A percentile compares a stretch with the other conserved stretches of the same genome.
Conservation (phyloP, 1,284 basidiomycete genomes). For the Puccinia coronata region DNA sequence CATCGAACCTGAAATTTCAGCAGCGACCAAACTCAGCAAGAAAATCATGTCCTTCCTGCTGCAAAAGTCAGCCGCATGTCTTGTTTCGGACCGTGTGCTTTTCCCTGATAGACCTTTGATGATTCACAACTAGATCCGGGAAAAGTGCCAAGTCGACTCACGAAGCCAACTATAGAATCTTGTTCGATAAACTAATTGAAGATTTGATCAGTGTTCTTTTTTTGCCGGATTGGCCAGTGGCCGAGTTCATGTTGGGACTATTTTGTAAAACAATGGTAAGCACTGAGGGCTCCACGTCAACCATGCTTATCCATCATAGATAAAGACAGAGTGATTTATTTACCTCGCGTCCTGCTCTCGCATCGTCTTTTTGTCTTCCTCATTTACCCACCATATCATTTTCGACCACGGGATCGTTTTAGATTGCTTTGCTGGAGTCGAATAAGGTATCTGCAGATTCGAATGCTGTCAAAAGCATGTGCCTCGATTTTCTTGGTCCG, state of each 20-base stretch:
- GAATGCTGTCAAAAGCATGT: slow-evolving; percentile 45
- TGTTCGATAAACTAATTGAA: slow-evolving; percentile 39
- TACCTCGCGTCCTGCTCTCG: slow-evolving; percentile 4
- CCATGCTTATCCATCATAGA: neutral
- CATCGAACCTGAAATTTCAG: slow-evolving; percentile 29
- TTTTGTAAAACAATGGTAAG: slow-evolving; percentile 49
- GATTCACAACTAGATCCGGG: slow-evolving; percentile 17
- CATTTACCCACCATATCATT: neutral
- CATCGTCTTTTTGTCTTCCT: neutral
- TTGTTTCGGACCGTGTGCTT: neutral
- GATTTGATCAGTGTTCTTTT: slow-evolving; percentile 44
- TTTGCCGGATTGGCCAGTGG: slow-evolving; percentile 44
- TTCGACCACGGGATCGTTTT: neutral
- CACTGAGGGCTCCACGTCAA: neutral
- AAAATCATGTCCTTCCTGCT: slow-evolving; percentile 47
- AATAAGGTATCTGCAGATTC: slow-evolving; percentile 25
- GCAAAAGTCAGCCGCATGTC: slow-evolving; percentile 32
- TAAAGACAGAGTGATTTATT: neutral
- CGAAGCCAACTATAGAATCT: slow-evolving; percentile 26
- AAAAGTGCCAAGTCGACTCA: slow-evolving; percentile 43
- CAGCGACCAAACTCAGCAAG: slow-evolving; percentile 35
- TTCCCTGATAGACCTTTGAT: neutral
- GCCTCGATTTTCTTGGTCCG: slow-evolving; percentile 44
- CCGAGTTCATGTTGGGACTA: slow-evolving; percentile 44
- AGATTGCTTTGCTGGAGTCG: slow-evolving; percentile 44